Base-by-base conservation (phyloP, 148 eudicot genomes). In the Nepenthes mirabilis region DNA sequence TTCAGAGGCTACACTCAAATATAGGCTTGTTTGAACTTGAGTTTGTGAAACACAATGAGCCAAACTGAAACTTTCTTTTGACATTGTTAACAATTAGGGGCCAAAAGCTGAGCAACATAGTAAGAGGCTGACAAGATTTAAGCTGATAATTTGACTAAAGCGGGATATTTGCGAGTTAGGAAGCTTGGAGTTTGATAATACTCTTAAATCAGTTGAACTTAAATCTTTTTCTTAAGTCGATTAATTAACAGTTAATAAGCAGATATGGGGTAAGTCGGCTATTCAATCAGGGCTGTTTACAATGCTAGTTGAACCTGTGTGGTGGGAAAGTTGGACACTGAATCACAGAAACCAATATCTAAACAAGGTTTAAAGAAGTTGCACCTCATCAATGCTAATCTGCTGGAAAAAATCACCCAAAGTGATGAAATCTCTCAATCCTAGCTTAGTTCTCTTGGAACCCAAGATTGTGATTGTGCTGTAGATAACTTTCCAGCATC, bases 401-500 rank as follows among this genome's bases (percentile, higher is more conserved):
- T 57, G 61, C 74, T 90, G 97, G 11, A 75, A 56, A 71, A 84
- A 77, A 58, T 90, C 97, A 7, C 83, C 97, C 66, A 90, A 81
- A 62, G 64, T 75, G 76, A 90, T 77, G 65, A 90, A 90, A 76
- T 87, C 95, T 64, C 97, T 72, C 70, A 90, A 72, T 58, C 97
- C 97, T 37, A 90, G 88, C 75, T 90, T 90, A 11, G 97, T 90
- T 66, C 97, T 79, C 67, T 84, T 90, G 2, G 97, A 67, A 36
- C 97, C 97, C 69, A 90, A 63, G 52, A 90, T 84, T 14, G 87
- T 90, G 65, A 87, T 90, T 55, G 97, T 84, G 70, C 97, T 84
- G 57, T 90, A 90, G 33, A 87, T 65, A 56, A 90, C 82, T 72
- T 79, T 90, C 97, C 97, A 90, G 43, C 79, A 64, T 81, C 97